Evolutionary conservation across 78 protist genomes (phyloP).

Genomic region (Dictyostelium firmibasis): DNA sequence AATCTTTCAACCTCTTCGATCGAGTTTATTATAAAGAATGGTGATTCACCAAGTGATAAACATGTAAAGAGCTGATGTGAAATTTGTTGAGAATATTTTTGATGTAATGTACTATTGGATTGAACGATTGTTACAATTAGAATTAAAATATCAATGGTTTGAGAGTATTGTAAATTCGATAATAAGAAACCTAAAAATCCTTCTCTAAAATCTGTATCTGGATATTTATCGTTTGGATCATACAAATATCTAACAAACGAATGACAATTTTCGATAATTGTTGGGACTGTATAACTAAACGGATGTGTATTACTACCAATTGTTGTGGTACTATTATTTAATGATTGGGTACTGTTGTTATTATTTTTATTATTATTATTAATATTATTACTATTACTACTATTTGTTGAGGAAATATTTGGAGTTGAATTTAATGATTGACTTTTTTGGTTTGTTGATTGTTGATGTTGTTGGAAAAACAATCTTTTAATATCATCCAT

Average conservation of each 20-base stretch:
- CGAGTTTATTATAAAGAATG: conserved; percentile 37
- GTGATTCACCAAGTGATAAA: conserved; percentile 37
- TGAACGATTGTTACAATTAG: not conserved
- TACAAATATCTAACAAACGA: conserved; percentile 28
- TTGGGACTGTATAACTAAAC: not conserved
- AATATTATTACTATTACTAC: not conserved
- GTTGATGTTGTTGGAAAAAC: not conserved
- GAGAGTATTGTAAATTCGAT: conserved; percentile 6
- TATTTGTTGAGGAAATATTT: not conserved
- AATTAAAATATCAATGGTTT: conserved; percentile 27
- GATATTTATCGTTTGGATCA: conserved; percentile 63
- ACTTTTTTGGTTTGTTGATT: not conserved
- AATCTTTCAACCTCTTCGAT: conserved; percentile 36
- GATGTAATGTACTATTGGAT: conserved; percentile 13
- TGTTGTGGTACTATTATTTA: not conserved
- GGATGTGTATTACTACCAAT: not conserved
- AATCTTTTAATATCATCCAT: conserved; percentile 33
- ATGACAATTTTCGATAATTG: conserved; percentile 22
- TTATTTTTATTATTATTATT: not conserved
- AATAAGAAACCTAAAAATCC: conserved; percentile 19
- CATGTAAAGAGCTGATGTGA: conserved; percentile 6
- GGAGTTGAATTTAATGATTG: conserved; percentile 14
- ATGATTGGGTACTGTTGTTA: not conserved
- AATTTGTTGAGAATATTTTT: conserved; percentile 39
- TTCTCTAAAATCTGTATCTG: conserved; percentile 62